These are phyloP conservation scores for Rhizopogon roseolus DNA, from an alignment of 768 basidiomycete species.

Conservation along the genomic window DNA sequence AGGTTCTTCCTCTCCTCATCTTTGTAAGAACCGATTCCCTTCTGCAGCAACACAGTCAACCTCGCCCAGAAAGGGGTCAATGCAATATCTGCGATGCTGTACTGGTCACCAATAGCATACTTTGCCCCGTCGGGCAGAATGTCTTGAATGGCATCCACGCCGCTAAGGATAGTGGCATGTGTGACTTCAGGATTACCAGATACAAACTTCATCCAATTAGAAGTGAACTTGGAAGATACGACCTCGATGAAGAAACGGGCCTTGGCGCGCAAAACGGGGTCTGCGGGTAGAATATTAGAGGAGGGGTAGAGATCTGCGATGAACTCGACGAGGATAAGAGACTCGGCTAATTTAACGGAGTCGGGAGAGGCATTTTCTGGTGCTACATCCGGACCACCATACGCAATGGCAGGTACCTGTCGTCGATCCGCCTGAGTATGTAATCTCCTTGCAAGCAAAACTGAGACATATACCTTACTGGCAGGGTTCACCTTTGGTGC, in stretches of 20 bases:
- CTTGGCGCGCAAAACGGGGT: conserved; percentile 52
- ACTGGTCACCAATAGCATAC: conserved; percentile 29
- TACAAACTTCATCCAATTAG: conserved; percentile 12
- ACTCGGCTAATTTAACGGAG: conserved; percentile 59
- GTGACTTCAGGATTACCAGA: not conserved
- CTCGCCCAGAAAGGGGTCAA: conserved; percentile 60
- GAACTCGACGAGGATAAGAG: conserved; percentile 62
- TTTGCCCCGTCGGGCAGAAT: conserved; percentile 38
- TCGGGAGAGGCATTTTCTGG: conserved; percentile 55
- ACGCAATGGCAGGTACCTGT: conserved; percentile 55
- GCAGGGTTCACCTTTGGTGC: conserved; percentile 60
- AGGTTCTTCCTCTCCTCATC: conserved; percentile 43
- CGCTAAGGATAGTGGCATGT: conserved; percentile 26
- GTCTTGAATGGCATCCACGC: conserved; percentile 44
- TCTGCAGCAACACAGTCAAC: conserved; percentile 35
- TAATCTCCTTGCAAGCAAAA: not conserved
- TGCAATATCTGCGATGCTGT: conserved; percentile 58
- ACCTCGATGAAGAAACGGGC: conserved; percentile 62
- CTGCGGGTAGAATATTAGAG: conserved; percentile 44
- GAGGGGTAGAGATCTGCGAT: conserved; percentile 54
- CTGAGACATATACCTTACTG: conserved; percentile 45
- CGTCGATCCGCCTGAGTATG: not conserved
- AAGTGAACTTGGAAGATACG: conserved; percentile 40
- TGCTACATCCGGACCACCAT: conserved; percentile 54
- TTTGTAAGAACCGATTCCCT: conserved; percentile 49